A percentile compares a stretch with the other conserved stretches of the same genome.
These are phyloP conservation scores for Dendrobium huoshanense DNA, from an alignment of 106 monocot genomes.

Conservation along the genomic window DNA sequence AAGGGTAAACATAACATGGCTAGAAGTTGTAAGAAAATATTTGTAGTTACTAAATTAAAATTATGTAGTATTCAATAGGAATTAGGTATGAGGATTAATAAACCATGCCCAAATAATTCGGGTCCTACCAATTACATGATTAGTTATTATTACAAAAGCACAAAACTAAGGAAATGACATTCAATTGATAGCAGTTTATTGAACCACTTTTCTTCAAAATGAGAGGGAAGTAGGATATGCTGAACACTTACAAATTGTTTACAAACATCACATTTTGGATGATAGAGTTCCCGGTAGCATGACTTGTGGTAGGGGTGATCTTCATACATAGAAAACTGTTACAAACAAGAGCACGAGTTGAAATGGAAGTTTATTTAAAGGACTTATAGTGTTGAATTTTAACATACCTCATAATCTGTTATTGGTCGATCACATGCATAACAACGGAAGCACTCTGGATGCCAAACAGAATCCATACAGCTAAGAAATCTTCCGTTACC, in stretches of 20 bases:
- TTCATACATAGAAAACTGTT: slow-evolving; percentile 80
- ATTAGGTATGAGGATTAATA: too few relatives aligned
- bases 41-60: too few relatives aligned
- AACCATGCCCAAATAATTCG: too few relatives aligned
- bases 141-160: too few relatives aligned
- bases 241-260: slow-evolving; percentile 64
- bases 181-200: too few relatives aligned
- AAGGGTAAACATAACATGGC: too few relatives aligned
- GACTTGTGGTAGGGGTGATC: slow-evolving; percentile 83
- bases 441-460: slow-evolving; percentile 83
- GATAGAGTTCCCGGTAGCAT: slow-evolving; percentile 89
- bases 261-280: slow-evolving; percentile 97
- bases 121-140: too few relatives aligned
- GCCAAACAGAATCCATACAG: slow-evolving; percentile 91
- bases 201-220: neutral
- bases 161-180: too few relatives aligned
- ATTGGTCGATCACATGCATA: slow-evolving; percentile 73
- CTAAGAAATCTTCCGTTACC: slow-evolving; percentile 82
- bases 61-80: too few relatives aligned
- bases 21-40: too few relatives aligned
- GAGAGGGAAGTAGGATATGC: neutral
- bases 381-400: neutral
- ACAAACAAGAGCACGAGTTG: too few relatives aligned
- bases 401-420: slow-evolving; percentile 68
- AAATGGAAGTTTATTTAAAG: neutral